Base-by-base conservation (phyloP, 768 basidiomycete species). In the Podaxis sp. region DNA sequence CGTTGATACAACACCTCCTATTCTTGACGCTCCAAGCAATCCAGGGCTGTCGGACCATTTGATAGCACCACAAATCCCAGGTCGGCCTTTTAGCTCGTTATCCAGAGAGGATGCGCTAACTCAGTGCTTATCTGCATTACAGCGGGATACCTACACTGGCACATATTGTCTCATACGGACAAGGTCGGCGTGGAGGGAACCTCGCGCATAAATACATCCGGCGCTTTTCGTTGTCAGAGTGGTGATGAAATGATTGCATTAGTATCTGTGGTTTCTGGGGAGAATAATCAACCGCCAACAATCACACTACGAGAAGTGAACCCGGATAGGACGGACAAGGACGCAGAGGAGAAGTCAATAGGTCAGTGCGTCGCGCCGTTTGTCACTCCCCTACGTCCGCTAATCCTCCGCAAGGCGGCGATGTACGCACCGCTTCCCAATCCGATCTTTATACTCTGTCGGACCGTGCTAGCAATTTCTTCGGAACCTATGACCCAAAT, bases 401-500 rank as follows among this genome's bases (percentile, higher is more conserved):
- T 55, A 30, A 46, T 19, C 30, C 22, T 17, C 44, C 42, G 24
- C n/a, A 24, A 62, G 61, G 40, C 30, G 53, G 24, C n/a, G 22
- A 55, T 48, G 53, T 54, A n/a, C 53, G 52, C 12, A 33, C 61
- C 55, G 30, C 53, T 38, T 54, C 61, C 30, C 61, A 46, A 15
- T 48, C 53, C 44, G 61, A 62, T 51, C 42, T 62, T 24, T 62
- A 55, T 48, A 61, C 66, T 2, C 36, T 64, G 7, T 67, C 66
- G n/a, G 66, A 58, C 28, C 63, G 64, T 30, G 62, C 52, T 12
- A 63, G 66, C 59, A 38, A 57, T 30, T 58, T 48, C 26, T 63
- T 39, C 39, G 58, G 57, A 28, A 51, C 59, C 3, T 67, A 63
- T 59, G 66, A 67, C 55, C 66, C 66, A n/a, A 67, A 67, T 28